Conservation (phyloP, 2,329 filamentous ascomycete species). For the Ilyonectria destructans region DNA sequence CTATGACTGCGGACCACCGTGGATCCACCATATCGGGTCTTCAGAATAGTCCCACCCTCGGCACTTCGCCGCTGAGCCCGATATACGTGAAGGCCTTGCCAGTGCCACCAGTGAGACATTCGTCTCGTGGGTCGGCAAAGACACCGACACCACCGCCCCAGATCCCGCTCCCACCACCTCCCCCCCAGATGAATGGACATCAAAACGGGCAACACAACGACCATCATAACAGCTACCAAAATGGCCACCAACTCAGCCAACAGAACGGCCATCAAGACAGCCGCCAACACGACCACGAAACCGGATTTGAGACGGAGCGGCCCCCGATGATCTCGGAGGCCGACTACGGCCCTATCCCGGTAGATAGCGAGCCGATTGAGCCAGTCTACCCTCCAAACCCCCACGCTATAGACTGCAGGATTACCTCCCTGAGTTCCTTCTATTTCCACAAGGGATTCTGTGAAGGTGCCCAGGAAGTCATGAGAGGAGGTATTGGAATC, state of each 20-base stretch:
- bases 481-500: conserved; percentile 65
- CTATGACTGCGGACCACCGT: conserved; percentile 42
- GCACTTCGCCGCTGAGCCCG: conserved; percentile 42
- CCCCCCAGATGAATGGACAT: conserved; percentile 13
- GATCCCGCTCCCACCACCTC: conserved; percentile 27
- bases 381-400: conserved; percentile 41
- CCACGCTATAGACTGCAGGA: conserved; percentile 57
- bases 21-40: conserved; percentile 41
- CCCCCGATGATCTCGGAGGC: conserved; percentile 33
- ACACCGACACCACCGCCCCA: conserved; percentile 10
- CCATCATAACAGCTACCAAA: conserved; percentile 9
- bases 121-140: conserved; percentile 4
- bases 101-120: conserved; percentile 14
- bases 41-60: conserved; percentile 47
- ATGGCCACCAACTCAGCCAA: conserved; percentile 16
- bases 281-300: conserved; percentile 21
- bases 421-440: conserved; percentile 65
- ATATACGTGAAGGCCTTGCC: conserved; percentile 32
- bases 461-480: conserved; percentile 67
- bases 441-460: conserved; percentile 70
- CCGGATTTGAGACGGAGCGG: conserved; percentile 26
- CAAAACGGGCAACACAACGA: neutral
- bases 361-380: conserved; percentile 38
- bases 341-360: conserved; percentile 48
- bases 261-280: conserved; percentile 36